Conservation (phyloP, 495 filamentous ascomycete genomes). For the Talaromyces liani region DNA sequence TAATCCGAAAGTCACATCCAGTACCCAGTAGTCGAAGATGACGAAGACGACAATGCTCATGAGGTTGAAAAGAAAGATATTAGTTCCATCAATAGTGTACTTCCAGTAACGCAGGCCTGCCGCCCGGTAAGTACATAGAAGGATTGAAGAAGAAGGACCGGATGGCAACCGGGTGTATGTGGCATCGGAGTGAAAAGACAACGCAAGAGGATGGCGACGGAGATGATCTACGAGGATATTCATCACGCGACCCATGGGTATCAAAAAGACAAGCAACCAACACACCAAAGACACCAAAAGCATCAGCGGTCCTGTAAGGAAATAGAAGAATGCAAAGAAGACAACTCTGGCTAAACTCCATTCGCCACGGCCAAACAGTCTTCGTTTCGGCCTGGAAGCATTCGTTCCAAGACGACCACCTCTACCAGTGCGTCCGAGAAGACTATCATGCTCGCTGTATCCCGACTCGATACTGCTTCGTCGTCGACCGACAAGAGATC, state of each 20-base stretch:
- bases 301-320: slow-evolving; percentile 81
- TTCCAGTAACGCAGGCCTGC: slow-evolving; percentile 97
- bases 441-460: slow-evolving; percentile 73
- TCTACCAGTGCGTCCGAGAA: slow-evolving; percentile 63
- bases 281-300: slow-evolving; percentile 80
- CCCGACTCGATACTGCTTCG: slow-evolving; percentile 82
- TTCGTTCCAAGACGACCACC: slow-evolving; percentile 40
- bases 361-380: slow-evolving; percentile 89
- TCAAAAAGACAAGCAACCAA: slow-evolving; percentile 96
- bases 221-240: slow-evolving; percentile 86
- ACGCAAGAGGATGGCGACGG: slow-evolving; percentile 80
- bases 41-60: slow-evolving; percentile 84
- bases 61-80: slow-evolving; percentile 97
- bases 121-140: slow-evolving; percentile 95
- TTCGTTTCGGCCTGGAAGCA: slow-evolving; percentile 64
- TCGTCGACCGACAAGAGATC: slow-evolving; percentile 82
- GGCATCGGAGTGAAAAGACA: slow-evolving; percentile 87
- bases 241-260: slow-evolving; percentile 96
- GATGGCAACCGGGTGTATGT: slow-evolving; percentile 62
- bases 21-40: slow-evolving; percentile 83
- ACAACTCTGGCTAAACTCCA: slow-evolving; percentile 92
- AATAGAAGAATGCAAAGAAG: slow-evolving; percentile 97
- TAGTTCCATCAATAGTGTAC: slow-evolving; percentile 96
- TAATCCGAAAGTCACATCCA: slow-evolving; percentile 58
- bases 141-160: slow-evolving; percentile 71